A percentile compares a stretch with the other conserved stretches of the same genome.
Conservation (phyloP, 2,329 filamentous ascomycete species). For the Fusarium gaditjirri region DNA sequence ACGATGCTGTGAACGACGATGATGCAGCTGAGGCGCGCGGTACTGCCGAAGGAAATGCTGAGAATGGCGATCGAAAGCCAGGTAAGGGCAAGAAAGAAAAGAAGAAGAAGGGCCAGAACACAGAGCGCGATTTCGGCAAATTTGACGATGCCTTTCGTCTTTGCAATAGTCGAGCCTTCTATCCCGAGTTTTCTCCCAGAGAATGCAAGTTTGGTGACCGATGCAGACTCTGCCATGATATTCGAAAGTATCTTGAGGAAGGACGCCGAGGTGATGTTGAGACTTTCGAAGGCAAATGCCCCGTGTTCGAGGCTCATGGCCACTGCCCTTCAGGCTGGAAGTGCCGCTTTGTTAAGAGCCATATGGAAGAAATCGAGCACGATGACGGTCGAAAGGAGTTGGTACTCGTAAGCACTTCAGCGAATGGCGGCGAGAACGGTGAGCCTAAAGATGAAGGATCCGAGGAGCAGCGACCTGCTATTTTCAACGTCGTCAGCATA, state of each 20-base stretch:
- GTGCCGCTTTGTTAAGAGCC: constrained; percentile 88
- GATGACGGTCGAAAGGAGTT: constrained; percentile 87
- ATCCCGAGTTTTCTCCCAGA: constrained; percentile 82
- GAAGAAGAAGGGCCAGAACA: constrained; percentile 77
- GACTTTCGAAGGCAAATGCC: constrained; percentile 82
- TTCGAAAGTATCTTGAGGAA: constrained; percentile 85
- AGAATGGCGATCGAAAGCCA: constrained; percentile 68
- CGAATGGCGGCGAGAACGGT: constrained; percentile 42
- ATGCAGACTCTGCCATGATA: constrained; percentile 84
- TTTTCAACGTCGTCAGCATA: constrained; percentile 79
- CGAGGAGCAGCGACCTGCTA: constrained; percentile 68
- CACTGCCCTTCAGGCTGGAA: constrained; percentile 90
- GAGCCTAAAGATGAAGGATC: constrained; percentile 53
- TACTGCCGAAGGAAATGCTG: constrained; percentile 51
- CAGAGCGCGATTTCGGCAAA: constrained; percentile 80
- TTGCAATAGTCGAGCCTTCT: constrained; percentile 77
- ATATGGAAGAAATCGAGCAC: constrained; percentile 81
- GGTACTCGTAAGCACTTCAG: constrained; percentile 64
- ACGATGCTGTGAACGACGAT: constrained; percentile 53
- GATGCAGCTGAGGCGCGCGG: constrained; percentile 60
- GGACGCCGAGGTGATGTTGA: constrained; percentile 83
- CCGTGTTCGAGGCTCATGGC: constrained; percentile 80
- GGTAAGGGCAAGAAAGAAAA: constrained; percentile 52
- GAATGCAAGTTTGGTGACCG: constrained; percentile 81
- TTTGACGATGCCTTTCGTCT: constrained; percentile 82